Evolutionary conservation across 331 rosid species (phyloP).

Genomic region (Rhamnella rubrinervis): DNA sequence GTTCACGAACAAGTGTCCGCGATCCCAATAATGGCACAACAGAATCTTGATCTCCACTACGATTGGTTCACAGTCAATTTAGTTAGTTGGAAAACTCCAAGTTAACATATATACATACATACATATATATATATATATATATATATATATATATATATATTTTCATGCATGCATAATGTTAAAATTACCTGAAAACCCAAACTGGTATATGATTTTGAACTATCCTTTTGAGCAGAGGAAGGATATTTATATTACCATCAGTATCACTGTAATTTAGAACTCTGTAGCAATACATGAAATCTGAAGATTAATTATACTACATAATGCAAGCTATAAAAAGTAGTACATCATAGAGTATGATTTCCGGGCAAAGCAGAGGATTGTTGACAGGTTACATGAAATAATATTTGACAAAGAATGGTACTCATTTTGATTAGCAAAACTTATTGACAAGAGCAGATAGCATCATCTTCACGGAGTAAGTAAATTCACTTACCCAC

Average conservation of each 20-base stretch:
- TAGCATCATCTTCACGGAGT: no score
- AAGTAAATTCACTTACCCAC: conserved; percentile 41
- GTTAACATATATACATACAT: background rate
- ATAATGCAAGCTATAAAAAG: background rate
- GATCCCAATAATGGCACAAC: conserved; percentile 82
- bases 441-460: no score
- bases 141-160: no score
- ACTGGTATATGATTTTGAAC: conserved; percentile 64
- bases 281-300: conserved; percentile 35
- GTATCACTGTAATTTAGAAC: conserved; percentile 52
- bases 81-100: background rate
- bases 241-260: conserved; percentile 63
- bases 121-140: no score
- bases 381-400: no score
- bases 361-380: background rate
- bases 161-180: background rate
- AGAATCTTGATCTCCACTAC: conserved; percentile 89
- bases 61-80: conserved; percentile 6
- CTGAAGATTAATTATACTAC: background rate
- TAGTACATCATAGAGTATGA: background rate
- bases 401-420: no score
- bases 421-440: no score
- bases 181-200: conserved; percentile 83
- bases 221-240: conserved; percentile 75
- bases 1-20: conserved; percentile 72